These are phyloP conservation scores for Chaetomium sp. DNA, from an alignment of 2,329 filamentous ascomycete species.

Conservation along the genomic window DNA sequence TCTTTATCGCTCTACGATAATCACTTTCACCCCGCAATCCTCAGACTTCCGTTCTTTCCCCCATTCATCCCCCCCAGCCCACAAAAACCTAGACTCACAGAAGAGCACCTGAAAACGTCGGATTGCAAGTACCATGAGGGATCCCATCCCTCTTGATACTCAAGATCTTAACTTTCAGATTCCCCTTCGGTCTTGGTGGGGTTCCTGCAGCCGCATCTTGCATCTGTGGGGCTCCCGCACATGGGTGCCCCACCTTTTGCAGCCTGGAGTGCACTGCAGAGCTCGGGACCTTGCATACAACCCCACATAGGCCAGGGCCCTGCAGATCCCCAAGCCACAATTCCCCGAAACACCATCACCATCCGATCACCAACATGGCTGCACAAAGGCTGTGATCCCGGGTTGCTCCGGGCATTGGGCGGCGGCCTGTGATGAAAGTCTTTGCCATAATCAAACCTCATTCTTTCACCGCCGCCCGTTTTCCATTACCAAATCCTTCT, in stretches of 20 bases:
- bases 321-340: neutral
- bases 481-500: neutral
- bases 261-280: neutral
- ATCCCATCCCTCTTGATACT: neutral
- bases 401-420: neutral
- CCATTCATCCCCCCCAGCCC: neutral
- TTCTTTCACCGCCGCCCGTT: neutral
- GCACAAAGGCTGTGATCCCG: neutral
- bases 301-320: neutral
- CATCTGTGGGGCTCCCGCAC: neutral
- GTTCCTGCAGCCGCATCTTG: neutral
- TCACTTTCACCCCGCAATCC: no score
- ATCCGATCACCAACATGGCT: neutral
- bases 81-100: neutral
- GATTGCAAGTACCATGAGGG: neutral
- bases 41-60: neutral
- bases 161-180: neutral
- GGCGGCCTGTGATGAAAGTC: no score
- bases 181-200: neutral
- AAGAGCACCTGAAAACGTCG: neutral
- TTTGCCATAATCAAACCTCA: no score
- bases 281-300: neutral
- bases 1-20: no score
- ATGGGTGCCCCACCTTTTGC: neutral
- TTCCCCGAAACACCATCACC: neutral